Evolutionary conservation across 1,139 yeast genomes (phyloP).

Genomic region (Pichia sp.): DNA sequence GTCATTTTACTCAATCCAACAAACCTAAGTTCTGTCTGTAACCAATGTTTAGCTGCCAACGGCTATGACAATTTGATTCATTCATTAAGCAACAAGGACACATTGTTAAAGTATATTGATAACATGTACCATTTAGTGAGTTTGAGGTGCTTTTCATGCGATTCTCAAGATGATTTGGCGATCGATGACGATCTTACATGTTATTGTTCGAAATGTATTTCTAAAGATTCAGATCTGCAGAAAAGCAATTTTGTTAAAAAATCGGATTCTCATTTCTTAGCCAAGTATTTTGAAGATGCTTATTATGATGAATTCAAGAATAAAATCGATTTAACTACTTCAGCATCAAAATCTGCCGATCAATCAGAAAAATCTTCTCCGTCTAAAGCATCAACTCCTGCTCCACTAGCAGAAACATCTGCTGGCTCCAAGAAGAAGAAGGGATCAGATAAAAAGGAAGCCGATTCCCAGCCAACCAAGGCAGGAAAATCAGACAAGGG

Average conservation of each 20-base stretch:
- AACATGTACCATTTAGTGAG: constrained; percentile 13
- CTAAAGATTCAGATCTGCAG: neutral
- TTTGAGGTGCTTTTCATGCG: constrained; percentile 12
- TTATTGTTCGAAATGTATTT: constrained; percentile 13
- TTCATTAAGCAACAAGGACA: constrained; percentile 6
- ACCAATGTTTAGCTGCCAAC: constrained; percentile 5
- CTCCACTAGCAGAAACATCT: too few relatives aligned
- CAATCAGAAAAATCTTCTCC: constrained; percentile 17
- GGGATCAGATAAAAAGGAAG: too few relatives aligned
- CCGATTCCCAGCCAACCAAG: too few relatives aligned
- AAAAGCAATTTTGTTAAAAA: neutral
- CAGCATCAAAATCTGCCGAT: neutral
- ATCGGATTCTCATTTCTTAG: constrained; percentile 3
- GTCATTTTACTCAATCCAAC: constrained; percentile 5
- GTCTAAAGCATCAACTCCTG: too few relatives aligned
- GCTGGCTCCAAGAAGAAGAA: too few relatives aligned
- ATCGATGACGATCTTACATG: constrained; percentile 1
- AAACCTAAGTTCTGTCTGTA: constrained; percentile 11
- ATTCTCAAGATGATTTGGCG: constrained; percentile 1
- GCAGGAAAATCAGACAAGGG: too few relatives aligned
- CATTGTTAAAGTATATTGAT: constrained; percentile 12
- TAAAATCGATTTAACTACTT: neutral
- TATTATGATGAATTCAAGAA: constrained; percentile 3
- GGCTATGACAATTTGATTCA: constrained; percentile 12
- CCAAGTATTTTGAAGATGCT: constrained; percentile 8